These are phyloP conservation scores for Cephalotrichum gorgonifer DNA, from an alignment of 2,329 filamentous ascomycete species.

Conservation along the genomic window DNA sequence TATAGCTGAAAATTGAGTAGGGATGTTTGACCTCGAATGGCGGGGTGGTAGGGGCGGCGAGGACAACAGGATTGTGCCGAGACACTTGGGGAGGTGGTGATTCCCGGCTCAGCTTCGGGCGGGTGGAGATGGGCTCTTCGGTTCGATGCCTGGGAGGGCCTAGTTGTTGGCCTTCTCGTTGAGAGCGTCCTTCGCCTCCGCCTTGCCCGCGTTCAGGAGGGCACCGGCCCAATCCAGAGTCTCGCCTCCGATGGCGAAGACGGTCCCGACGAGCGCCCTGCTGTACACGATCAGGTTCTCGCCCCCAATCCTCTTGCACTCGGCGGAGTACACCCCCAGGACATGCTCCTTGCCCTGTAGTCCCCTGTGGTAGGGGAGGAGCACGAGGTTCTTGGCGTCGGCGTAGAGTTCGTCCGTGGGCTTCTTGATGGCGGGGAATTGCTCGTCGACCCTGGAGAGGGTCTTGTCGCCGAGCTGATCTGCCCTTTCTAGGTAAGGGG, in stretches of 20 bases:
- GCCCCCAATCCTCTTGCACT: slow-evolving; percentile 54
- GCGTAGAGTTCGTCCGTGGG: slow-evolving; percentile 60
- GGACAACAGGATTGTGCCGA: too few species aligned
- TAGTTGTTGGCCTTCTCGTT: slow-evolving; percentile 42
- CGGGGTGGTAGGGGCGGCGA: too few species aligned
- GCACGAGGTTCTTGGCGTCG: slow-evolving; percentile 50
- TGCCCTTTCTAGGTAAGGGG: slow-evolving; percentile 74
- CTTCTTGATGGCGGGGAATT: slow-evolving; percentile 65
- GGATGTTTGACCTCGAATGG: too few species aligned
- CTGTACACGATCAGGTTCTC: slow-evolving; percentile 55
- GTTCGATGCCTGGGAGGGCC: too few species aligned
- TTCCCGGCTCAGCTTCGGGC: too few species aligned
- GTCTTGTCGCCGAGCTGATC: slow-evolving; percentile 67
- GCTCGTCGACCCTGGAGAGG: slow-evolving; percentile 58
- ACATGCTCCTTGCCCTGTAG: slow-evolving; percentile 53
- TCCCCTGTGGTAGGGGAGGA: slow-evolving; percentile 53
- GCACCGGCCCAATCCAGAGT: slow-evolving; percentile 50
- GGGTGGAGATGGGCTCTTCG: too few species aligned
- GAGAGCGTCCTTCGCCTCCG: slow-evolving; percentile 42
- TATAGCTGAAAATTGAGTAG: too few species aligned
- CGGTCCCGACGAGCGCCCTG: slow-evolving; percentile 60
- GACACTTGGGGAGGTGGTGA: too few species aligned
- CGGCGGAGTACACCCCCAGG: slow-evolving; percentile 41
- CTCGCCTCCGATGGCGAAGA: slow-evolving; percentile 56
- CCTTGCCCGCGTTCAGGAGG: slow-evolving; percentile 52